phyloP scores from a whole-genome alignment of 441 rosid genomes.

The Capsella rubella region DNA sequence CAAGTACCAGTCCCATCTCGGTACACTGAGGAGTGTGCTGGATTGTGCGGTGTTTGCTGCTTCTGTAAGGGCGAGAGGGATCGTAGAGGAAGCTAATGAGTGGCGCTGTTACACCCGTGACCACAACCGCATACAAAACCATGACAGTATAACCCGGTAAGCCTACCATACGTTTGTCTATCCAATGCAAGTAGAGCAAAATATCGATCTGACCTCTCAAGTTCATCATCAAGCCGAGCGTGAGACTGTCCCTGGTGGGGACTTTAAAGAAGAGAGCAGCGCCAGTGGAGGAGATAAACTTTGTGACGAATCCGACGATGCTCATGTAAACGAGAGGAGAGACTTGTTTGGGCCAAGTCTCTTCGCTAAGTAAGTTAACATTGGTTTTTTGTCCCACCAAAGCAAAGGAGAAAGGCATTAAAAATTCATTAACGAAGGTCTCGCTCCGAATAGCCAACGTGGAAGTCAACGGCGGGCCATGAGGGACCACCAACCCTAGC shows the following conservation, averaged over 20 bases:
- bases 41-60: conserved; percentile 70
- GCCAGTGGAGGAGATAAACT: conserved; percentile 40
- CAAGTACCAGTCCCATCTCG: conserved; percentile 55
- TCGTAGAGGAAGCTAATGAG: conserved; percentile 64
- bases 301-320: conserved; percentile 48
- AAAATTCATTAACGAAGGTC: conserved; percentile 56
- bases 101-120: conserved; percentile 51
- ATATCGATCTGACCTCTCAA: conserved; percentile 78
- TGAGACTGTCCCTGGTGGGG: conserved; percentile 61
- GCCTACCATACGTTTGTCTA: conserved; percentile 55
- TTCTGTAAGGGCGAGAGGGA: conserved; percentile 74
- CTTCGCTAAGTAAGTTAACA: conserved; percentile 44
- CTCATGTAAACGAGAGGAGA: conserved; percentile 53
- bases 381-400: conserved; percentile 58
- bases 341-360: conserved; percentile 51
- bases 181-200: conserved; percentile 59
- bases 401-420: conserved; percentile 69
- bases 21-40: conserved; percentile 61
- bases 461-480: conserved; percentile 68
- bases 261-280: conserved; percentile 48
- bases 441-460: conserved; percentile 61
- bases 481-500: conserved; percentile 70
- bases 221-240: conserved; percentile 67
- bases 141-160: conserved; percentile 43
- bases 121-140: conserved; percentile 47